phyloP scores from a whole-genome alignment of 768 basidiomycete species.

The Suillus bovinus region DNA sequence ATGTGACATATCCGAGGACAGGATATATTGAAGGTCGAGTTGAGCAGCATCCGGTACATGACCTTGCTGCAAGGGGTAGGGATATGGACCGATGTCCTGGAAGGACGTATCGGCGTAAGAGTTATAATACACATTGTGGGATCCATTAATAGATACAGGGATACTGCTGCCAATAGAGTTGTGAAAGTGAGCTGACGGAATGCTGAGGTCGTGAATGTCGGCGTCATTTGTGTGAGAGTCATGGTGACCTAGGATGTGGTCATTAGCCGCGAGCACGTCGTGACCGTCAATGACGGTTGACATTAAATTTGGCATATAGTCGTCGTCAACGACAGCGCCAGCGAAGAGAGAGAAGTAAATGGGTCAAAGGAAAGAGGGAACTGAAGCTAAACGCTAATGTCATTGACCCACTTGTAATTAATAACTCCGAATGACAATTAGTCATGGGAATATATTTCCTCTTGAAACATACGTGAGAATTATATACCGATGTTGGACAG shows the following conservation, averaged over 20 bases:
- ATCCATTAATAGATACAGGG: constrained; percentile 34
- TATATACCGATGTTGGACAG: not conserved
- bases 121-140: constrained; percentile 33
- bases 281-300: constrained; percentile 16
- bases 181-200: constrained; percentile 28
- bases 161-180: constrained; percentile 19
- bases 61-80: constrained; percentile 28
- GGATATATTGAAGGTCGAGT: constrained; percentile 29
- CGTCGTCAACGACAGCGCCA: constrained; percentile 18
- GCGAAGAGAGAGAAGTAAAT: constrained; percentile 10
- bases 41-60: constrained; percentile 22
- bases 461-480: not conserved
- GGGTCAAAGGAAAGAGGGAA: constrained; percentile 20
- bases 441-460: constrained; percentile 23
- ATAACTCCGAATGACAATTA: constrained; percentile 32
- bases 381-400: constrained; percentile 11
- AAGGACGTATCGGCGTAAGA: constrained; percentile 25
- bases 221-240: constrained; percentile 28
- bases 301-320: constrained; percentile 12
- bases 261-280: constrained; percentile 21
- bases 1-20: constrained; percentile 18
- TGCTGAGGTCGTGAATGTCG: constrained; percentile 34
- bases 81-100: constrained; percentile 19
- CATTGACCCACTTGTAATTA: constrained; percentile 24
- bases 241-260: constrained; percentile 18